Evolutionary conservation across 2,329 filamentous ascomycete species (phyloP).

Genomic region (Myriosclerotinia curreyana): DNA sequence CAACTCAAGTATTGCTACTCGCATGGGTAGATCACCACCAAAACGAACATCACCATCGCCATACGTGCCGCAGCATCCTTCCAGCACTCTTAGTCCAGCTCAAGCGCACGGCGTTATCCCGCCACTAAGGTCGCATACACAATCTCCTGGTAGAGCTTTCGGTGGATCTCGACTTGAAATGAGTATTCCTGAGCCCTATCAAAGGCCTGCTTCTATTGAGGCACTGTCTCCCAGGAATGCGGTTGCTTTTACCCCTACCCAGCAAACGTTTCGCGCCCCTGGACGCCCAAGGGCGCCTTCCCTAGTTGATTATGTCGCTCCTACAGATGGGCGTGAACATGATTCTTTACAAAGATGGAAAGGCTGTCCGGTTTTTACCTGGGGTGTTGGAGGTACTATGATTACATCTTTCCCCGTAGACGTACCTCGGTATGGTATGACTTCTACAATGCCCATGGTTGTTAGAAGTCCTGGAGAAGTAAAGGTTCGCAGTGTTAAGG

Average conservation of each 20-base stretch:
- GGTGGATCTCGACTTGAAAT: conserved; percentile 46
- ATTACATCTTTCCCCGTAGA: conserved; percentile 86
- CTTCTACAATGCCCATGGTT: conserved; percentile 68
- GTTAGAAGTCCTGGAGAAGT: conserved; percentile 80
- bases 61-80: conserved; percentile 46
- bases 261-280: conserved; percentile 23
- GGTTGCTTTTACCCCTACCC: conserved; percentile 20
- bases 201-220: conserved; percentile 52
- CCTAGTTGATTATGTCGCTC: conserved; percentile 56
- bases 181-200: conserved; percentile 43
- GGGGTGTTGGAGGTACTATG: conserved; percentile 81
- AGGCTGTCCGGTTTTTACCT: conserved; percentile 80
- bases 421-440: conserved; percentile 76
- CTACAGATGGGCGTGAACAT: conserved; percentile 62
- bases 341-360: conserved; percentile 89
- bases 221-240: conserved; percentile 32
- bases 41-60: conserved; percentile 53
- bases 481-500: conserved; percentile 71
- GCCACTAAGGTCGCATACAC: conserved; percentile 59
- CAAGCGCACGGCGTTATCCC: conserved; percentile 45
- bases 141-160: conserved; percentile 57
- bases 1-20: conserved; percentile 41
- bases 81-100: conserved; percentile 33
- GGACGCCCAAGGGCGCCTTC: conserved; percentile 52
- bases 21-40: conserved; percentile 52